phyloP scores from a whole-genome alignment of 2,329 filamentous ascomycete genomes.

The Penicillium sp. region DNA sequence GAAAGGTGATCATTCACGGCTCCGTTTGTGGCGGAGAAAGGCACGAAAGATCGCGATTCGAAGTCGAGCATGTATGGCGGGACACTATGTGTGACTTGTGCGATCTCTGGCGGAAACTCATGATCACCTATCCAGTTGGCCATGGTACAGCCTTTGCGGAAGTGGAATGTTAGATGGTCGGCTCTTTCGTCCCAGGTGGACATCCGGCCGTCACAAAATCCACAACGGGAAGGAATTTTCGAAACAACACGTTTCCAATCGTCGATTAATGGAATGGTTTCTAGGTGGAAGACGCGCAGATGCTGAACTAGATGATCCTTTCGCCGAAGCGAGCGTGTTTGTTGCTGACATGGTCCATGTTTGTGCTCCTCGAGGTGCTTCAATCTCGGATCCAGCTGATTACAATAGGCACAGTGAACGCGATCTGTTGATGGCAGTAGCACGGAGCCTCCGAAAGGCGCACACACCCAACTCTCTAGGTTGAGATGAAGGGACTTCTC shows the following conservation, averaged over 20 bases:
- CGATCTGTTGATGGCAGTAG: conserved; percentile 11
- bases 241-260: conserved; percentile 13
- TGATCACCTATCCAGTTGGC: conserved; percentile 16
- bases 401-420: conserved; percentile 50
- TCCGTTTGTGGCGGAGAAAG: conserved; percentile 20
- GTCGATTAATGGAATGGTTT: conserved; percentile 26
- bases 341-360: conserved; percentile 48
- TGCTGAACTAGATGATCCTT: conserved; percentile 58
- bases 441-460: conserved; percentile 17
- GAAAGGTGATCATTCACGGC: conserved; percentile 16
- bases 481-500: conserved; percentile 28
- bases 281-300: conserved; percentile 52
- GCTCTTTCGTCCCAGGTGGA: background rate
- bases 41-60: conserved; percentile 18
- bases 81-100: conserved; percentile 16
- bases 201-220: conserved; percentile 11
- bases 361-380: conserved; percentile 53
- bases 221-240: conserved; percentile 12
- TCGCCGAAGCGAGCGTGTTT: conserved; percentile 52
- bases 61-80: conserved; percentile 21
- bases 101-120: conserved; percentile 16
- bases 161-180: conserved; percentile 7
- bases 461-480: conserved; percentile 23
- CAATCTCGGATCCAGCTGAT: conserved; percentile 44
- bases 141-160: conserved; percentile 16